A percentile compares a stretch with the other conserved stretches of the same genome.
phyloP scores from a whole-genome alignment of 129 eudicot species.

The Oenanthe sinensis region DNA sequence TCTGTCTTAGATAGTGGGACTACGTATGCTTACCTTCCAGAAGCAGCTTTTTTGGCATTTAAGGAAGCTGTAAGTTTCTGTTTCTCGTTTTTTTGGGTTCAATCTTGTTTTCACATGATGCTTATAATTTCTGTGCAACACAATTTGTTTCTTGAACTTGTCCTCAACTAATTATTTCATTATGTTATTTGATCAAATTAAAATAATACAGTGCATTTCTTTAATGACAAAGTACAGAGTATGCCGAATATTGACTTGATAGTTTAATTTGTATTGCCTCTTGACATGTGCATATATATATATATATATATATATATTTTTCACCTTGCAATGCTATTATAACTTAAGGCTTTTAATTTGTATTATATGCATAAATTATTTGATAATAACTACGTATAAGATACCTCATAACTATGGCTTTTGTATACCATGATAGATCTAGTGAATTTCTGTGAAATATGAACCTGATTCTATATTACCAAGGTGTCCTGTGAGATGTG shows the following conservation, averaged over 20 bases:
- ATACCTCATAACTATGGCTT: not conserved
- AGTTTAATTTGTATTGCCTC: not conserved
- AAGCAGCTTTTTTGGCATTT: slow-evolving; percentile 79
- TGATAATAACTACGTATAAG: not conserved
- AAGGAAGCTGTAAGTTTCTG: slow-evolving; percentile 66
- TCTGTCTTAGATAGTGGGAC: slow-evolving; percentile 88
- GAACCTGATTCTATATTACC: not conserved
- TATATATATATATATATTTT: too few relatives aligned
- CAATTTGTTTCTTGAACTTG: not conserved
- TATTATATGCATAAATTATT: too few relatives aligned
- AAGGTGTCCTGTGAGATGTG: not conserved
- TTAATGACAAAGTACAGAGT: not conserved
- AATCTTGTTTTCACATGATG: not conserved
- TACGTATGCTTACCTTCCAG: slow-evolving; percentile 89
- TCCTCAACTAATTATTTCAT: not conserved
- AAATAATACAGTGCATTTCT: not conserved
- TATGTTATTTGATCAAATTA: not conserved
- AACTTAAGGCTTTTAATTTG: too few relatives aligned
- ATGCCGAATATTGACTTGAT: not conserved
- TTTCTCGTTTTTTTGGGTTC: slow-evolving; percentile 1
- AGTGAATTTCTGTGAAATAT: not conserved
- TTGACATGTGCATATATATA: not conserved
- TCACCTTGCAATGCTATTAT: not conserved
- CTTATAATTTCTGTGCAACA: not conserved
- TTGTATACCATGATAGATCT: not conserved